Evolutionary conservation across 345 rosid species (phyloP).

Genomic region (Eucalyptus sp.): DNA sequence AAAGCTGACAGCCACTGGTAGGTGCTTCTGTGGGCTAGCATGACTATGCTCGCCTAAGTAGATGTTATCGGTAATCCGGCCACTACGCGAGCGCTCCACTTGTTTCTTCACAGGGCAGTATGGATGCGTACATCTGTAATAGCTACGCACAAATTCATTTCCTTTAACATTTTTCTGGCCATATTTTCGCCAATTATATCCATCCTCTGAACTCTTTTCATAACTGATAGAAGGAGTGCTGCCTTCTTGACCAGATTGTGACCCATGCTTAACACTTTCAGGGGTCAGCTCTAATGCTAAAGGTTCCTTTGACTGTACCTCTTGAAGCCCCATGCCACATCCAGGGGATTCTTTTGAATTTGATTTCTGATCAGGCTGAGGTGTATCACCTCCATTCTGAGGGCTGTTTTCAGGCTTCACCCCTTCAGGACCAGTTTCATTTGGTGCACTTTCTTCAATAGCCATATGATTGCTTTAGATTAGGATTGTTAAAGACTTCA

Average conservation of each 20-base stretch:
- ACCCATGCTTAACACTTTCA: slow-evolving; percentile 7
- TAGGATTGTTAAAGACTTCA: neutral
- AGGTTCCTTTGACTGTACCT: neutral
- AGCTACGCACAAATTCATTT: slow-evolving; percentile 86
- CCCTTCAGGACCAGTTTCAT: slow-evolving; percentile 20
- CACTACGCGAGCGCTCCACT: slow-evolving; percentile 60
- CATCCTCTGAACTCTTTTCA: slow-evolving; percentile 77
- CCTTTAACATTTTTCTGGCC: slow-evolving; percentile 94
- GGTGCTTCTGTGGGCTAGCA: slow-evolving; percentile 36
- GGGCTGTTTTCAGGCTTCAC: slow-evolving; percentile 9
- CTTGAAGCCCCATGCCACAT: slow-evolving; percentile 1
- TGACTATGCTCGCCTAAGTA: slow-evolving; percentile 80
- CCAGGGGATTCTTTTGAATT: slow-evolving; percentile 6
- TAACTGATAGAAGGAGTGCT: slow-evolving; percentile 33
- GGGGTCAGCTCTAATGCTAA: slow-evolving; percentile 17
- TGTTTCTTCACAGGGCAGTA: slow-evolving; percentile 86
- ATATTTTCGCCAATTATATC: slow-evolving; percentile 88
- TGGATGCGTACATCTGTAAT: slow-evolving; percentile 77
- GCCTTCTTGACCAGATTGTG: slow-evolving; percentile 41
- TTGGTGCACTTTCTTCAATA: slow-evolving; percentile 14
- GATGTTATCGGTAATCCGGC: slow-evolving; percentile 49
- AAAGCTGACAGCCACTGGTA: slow-evolving; percentile 25
- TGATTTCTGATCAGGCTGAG: slow-evolving; percentile 16
- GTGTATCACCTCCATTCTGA: slow-evolving; percentile 1
- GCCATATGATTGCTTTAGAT: neutral